A percentile compares a stretch with the other conserved stretches of the same genome.
These are phyloP conservation scores for Ascochyta viciae-villosae DNA, from an alignment of 2,329 filamentous ascomycete genomes.

Conservation along the genomic window DNA sequence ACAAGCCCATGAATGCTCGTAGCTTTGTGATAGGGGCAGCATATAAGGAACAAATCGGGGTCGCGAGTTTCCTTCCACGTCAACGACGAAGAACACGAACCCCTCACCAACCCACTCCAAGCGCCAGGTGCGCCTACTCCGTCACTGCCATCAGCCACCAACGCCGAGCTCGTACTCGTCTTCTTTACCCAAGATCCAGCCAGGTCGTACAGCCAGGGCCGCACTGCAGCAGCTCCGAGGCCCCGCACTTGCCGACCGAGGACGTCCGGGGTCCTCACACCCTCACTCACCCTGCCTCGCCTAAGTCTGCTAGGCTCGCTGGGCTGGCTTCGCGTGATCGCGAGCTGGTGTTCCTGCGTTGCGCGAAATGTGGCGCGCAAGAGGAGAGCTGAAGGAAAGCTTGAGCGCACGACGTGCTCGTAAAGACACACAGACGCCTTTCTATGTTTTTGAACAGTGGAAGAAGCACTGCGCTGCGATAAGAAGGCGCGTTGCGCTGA, in stretches of 20 bases:
- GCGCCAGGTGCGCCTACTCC: not conserved
- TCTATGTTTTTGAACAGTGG: not conserved
- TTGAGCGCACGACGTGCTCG: constrained; percentile 7
- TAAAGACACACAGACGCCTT: not conserved
- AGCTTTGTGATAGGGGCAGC: too few relatives aligned
- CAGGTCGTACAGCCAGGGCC: not conserved
- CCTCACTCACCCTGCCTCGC: not conserved
- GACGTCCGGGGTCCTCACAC: constrained; percentile 6
- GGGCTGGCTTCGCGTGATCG: not conserved
- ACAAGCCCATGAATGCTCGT: not conserved
- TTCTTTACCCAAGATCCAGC: not conserved
- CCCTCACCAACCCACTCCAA: not conserved
- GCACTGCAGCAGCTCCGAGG: not conserved
- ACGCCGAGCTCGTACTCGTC: not conserved
- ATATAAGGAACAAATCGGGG: too few relatives aligned
- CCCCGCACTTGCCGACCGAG: constrained; percentile 1
- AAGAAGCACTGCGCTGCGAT: not conserved
- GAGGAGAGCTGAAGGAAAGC: constrained; percentile 10
- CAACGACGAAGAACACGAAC: not conserved
- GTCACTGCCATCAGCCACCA: constrained; percentile 5
- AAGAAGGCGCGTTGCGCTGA: not conserved
- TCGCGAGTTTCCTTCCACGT: too few relatives aligned
- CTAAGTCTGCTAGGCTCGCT: not conserved
- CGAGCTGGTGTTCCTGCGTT: constrained; percentile 11
- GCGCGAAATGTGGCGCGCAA: constrained; percentile 7